Conservation (phyloP, 106 monocot species). For the Gastrodia elata region DNA sequence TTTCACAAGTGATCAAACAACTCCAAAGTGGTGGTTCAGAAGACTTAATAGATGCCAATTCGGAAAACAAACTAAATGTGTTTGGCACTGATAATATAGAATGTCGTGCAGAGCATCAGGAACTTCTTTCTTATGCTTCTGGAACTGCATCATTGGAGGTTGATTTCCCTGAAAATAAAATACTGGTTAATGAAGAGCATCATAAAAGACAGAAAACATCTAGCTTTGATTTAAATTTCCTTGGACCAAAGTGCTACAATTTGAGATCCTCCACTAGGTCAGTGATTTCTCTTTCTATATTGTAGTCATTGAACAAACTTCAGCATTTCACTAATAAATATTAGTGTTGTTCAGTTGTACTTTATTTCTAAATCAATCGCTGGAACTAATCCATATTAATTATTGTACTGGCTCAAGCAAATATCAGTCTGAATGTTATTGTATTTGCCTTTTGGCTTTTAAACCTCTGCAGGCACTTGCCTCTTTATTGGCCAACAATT, state of each 20-base stretch:
- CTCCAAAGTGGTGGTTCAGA: background rate
- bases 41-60: background rate
- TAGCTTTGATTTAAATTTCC: background rate
- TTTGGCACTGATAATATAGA: background rate
- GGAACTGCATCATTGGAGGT: background rate
- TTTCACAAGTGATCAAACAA: background rate
- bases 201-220: constrained; percentile 10
- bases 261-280: constrained; percentile 3
- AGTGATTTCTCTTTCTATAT: constrained; percentile 1
- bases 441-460: background rate
- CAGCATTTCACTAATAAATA: background rate
- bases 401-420: background rate
- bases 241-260: constrained; percentile 5
- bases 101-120: background rate
- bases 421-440: background rate
- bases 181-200: background rate
- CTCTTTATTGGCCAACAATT: background rate
- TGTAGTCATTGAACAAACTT: background rate
- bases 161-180: background rate
- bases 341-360: background rate
- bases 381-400: background rate
- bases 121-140: background rate
- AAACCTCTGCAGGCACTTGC: background rate
- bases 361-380: background rate
- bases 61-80: constrained; percentile 1